These are phyloP conservation scores for Epichloe brachyelytri DNA, from an alignment of 2,329 filamentous ascomycete genomes.

Conservation along the genomic window DNA sequence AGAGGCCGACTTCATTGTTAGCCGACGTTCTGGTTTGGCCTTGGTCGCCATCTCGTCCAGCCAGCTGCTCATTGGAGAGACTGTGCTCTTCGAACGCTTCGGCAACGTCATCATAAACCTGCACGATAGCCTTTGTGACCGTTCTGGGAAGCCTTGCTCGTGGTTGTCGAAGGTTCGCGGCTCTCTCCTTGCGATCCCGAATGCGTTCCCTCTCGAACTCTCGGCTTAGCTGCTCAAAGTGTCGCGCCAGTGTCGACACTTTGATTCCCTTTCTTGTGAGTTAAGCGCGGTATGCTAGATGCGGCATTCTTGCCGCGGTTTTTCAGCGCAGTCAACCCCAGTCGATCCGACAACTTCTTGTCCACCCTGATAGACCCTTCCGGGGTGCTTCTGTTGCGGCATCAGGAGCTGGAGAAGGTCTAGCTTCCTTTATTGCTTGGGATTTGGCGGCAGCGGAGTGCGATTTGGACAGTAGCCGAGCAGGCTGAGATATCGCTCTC, in stretches of 20 bases:
- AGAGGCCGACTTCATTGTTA: slow-evolving; percentile 9
- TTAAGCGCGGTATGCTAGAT: slow-evolving; percentile 84
- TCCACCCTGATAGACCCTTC: slow-evolving; percentile 42
- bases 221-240: slow-evolving; percentile 91
- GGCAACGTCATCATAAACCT: slow-evolving; percentile 87
- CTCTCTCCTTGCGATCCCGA: slow-evolving; percentile 69
- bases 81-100: slow-evolving; percentile 80
- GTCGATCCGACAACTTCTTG: slow-evolving; percentile 64
- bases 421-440: slow-evolving; percentile 22
- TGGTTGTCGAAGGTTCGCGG: slow-evolving; percentile 60
- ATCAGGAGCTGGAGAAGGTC: slow-evolving; percentile 14
- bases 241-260: slow-evolving; percentile 83
- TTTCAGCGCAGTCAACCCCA: slow-evolving; percentile 55
- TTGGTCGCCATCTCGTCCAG: slow-evolving; percentile 9
- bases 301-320: slow-evolving; percentile 37
- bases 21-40: slow-evolving; percentile 10
- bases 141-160: slow-evolving; percentile 74
- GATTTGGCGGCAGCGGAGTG: slow-evolving; percentile 32
- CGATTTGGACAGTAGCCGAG: slow-evolving; percentile 31
- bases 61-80: slow-evolving; percentile 36
- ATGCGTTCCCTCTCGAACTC: slow-evolving; percentile 94
- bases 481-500: slow-evolving; percentile 40
- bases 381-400: slow-evolving; percentile 12
- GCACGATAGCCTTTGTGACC: slow-evolving; percentile 88
- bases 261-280: slow-evolving; percentile 63